Percentiles rank a stretch among this genome's conserved stretches.
phyloP scores from a whole-genome alignment of 2,329 filamentous ascomycete genomes.

The Aurifilum marmelostoma region DNA sequence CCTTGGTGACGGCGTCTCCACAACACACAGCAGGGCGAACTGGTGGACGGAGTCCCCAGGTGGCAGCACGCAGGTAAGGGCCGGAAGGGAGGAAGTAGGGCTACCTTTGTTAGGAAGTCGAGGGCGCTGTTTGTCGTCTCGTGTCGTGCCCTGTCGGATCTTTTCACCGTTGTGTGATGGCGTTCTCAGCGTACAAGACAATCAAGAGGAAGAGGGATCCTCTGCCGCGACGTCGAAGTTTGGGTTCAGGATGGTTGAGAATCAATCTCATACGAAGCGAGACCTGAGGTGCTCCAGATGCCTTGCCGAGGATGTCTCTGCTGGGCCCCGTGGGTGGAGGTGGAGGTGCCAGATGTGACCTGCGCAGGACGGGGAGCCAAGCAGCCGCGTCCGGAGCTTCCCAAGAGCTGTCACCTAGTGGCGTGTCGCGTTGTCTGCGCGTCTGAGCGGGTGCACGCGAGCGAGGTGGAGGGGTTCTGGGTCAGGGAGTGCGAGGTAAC shows the following conservation, averaged over 20 bases:
- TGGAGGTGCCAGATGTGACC: conserved; percentile 6
- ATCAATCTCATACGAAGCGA: neutral
- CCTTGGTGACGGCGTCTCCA: conserved; percentile 1
- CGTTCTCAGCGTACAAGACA: neutral
- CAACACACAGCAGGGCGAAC: neutral
- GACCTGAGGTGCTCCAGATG: neutral
- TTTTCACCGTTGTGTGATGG: neutral
- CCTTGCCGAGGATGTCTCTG: neutral
- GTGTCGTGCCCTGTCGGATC: conserved; percentile 2
- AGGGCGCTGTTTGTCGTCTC: neutral
- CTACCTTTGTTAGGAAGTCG: conserved; percentile 9
- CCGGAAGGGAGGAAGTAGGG: neutral
- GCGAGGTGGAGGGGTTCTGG: conserved; percentile 11
- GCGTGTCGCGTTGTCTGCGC: conserved; percentile 12
- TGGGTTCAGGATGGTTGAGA: neutral
- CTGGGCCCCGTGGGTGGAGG: neutral
- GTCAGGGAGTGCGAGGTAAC: conserved; percentile 11
- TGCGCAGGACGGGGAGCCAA: neutral
- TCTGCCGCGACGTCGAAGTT: neutral
- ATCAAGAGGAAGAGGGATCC: neutral
- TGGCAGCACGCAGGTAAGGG: neutral
- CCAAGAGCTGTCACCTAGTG: neutral
- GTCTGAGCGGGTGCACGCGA: conserved; percentile 10
- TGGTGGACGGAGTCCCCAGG: neutral
- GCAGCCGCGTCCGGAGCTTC: conserved; percentile 4